Base-by-base conservation (phyloP, 192 early-diverging fungal genomes). In the Rhizophagus clarus region DNA sequence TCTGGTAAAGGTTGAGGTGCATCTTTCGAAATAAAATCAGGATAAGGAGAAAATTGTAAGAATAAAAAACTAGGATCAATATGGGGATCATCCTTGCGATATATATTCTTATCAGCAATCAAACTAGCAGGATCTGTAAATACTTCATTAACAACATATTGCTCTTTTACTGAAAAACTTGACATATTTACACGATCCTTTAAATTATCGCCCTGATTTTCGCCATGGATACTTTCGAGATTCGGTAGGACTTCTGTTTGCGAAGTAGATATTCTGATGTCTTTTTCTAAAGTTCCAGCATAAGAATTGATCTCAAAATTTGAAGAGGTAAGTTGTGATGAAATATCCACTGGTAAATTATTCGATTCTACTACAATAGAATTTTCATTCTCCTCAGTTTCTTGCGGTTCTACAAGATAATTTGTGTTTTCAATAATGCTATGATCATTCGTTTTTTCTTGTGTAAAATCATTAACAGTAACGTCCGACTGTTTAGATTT, bases 21-120 rank as follows among this genome's bases (percentile, higher is more conserved):
- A 51, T 92, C 88, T 7, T 89, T 84, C 31, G 86, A 83, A 66
- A 88, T 82, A 78, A 92, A 68, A 47, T 90, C 91, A n/a, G 94
- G 96, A 82, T 96, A 95, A 12, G 91, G 89, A 4, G 87, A 82
- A 47, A 95, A 81, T 77, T 95, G 95, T 11, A 93, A 79, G 61
- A 92, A 88, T 67, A 92, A 60, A 80, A 92, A 90, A 26, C 87
- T 85, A 5, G 91, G 89, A 73, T 92, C 88, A 14, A 89, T 80
- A 47, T 79, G 84, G 2, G 83, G 83, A 60, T 89, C 88, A 28
- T 75, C 62, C 66, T 84, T 85, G 34, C 84, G 83, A 68, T 79
- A 40, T 40, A 74, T n/a, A 28, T 29, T 80, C 15, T 70, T 63
- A 32, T 77, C 32, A n/a, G 34, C 68, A 70, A 42, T 37, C 7